Percentiles rank a stretch among this genome's conserved stretches.
Evolutionary conservation across 345 rosid genomes (phyloP).

Genomic region (Eucalyptus cladocalyx): DNA sequence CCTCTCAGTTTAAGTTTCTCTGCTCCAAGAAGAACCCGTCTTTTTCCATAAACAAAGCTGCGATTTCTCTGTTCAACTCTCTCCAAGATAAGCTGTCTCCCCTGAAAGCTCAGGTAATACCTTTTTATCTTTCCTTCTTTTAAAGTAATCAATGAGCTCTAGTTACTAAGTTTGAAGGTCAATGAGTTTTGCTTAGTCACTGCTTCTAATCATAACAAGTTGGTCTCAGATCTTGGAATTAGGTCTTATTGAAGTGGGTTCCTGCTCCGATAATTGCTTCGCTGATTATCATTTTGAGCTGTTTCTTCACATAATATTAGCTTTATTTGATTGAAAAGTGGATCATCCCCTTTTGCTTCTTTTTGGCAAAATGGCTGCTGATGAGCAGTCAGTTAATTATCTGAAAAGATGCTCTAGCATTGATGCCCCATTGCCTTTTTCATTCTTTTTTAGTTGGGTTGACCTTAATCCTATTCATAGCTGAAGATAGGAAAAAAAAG

Average conservation of each 20-base stretch:
- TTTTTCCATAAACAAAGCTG: too few species aligned
- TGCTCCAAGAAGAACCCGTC: too few species aligned
- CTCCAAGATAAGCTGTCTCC: conserved; percentile 2
- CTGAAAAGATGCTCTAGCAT: neutral
- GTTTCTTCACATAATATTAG: neutral
- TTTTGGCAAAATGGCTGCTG: too few species aligned
- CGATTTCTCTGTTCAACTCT: conserved; percentile 1
- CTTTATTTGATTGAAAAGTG: too few species aligned
- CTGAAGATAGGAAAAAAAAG: too few species aligned
- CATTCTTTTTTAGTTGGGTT: neutral
- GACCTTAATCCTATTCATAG: too few species aligned
- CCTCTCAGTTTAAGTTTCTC: too few species aligned
- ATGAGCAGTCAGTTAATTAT: too few species aligned
- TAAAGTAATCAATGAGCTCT: neutral
- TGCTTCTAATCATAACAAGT: neutral
- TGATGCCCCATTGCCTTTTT: neutral
- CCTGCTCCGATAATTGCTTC: neutral
- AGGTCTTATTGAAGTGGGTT: neutral
- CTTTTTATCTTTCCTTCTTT: neutral
- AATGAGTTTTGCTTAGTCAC: neutral
- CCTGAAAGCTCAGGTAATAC: conserved; percentile 27
- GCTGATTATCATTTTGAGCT: neutral
- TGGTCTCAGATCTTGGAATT: neutral
- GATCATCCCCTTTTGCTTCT: too few species aligned
- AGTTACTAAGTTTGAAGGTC: neutral